Conservation (phyloP, 805 yeast species). For the Candida endomychidarum region DNA sequence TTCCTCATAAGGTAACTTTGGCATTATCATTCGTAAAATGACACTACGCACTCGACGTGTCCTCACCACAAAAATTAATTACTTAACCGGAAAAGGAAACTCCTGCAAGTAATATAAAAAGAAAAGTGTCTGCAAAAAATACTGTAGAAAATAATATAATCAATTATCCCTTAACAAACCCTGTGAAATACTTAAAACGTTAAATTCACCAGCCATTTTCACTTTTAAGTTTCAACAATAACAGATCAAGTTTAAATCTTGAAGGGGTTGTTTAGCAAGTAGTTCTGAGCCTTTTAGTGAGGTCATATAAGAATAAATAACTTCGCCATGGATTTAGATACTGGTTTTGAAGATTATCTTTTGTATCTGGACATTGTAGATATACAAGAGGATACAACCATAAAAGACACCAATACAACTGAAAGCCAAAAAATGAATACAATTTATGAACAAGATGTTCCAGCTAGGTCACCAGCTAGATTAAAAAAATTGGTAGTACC, state of each 20-base stretch:
- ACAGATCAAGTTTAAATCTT: constrained; percentile 2
- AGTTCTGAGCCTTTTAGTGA: not conserved
- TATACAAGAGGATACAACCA: too few species aligned
- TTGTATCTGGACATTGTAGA: too few species aligned
- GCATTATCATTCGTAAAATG: not conserved
- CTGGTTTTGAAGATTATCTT: constrained; percentile 7
- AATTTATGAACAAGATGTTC: constrained; percentile 4
- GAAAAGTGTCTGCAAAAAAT: constrained; percentile 2
- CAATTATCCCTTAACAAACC: not conserved
- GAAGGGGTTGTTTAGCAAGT: constrained; percentile 4
- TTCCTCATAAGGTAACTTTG: not conserved
- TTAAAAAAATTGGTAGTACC: constrained; percentile 10
- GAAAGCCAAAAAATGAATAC: not conserved
- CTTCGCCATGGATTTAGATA: not conserved
- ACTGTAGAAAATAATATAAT: not conserved
- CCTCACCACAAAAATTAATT: constrained; percentile 1
- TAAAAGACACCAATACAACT: not conserved
- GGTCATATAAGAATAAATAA: not conserved
- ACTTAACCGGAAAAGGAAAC: constrained; percentile 10
- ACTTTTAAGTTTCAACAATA: not conserved
- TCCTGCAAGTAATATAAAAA: constrained; percentile 6
- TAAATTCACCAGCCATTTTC: constrained; percentile 3
- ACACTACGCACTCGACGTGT: too few species aligned
- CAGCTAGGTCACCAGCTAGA: constrained; percentile 19
- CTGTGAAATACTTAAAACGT: not conserved